These are phyloP conservation scores for Gloeopeniophorella convolvens DNA, from an alignment of 768 basidiomycete genomes.

Conservation along the genomic window DNA sequence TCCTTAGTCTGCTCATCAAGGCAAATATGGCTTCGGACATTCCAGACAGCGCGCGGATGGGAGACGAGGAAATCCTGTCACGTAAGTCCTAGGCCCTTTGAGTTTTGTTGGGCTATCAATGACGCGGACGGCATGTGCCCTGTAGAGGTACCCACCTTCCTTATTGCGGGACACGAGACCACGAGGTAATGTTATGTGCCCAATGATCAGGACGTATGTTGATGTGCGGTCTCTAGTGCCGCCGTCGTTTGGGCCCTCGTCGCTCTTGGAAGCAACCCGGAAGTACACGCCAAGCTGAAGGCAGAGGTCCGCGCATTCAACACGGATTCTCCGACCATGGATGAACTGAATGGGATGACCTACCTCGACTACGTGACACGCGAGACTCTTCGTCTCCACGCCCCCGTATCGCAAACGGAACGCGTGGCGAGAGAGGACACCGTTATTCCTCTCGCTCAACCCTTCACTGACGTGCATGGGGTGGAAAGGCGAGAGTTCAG, in stretches of 20 bases:
- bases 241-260: slow-evolving; percentile 54
- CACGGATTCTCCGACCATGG: slow-evolving; percentile 60
- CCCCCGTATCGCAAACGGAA: slow-evolving; percentile 15
- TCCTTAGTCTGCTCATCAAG: slow-evolving; percentile 52
- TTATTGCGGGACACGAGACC: slow-evolving; percentile 56
- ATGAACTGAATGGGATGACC: slow-evolving; percentile 55
- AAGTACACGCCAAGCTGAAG: slow-evolving; percentile 49
- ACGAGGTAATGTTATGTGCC: slow-evolving; percentile 33
- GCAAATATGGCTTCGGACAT: slow-evolving; percentile 62
- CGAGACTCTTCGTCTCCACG: slow-evolving; percentile 14
- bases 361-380: slow-evolving; percentile 43
- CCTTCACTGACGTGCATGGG: slow-evolving; percentile 20
- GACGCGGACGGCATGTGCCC: neutral
- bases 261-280: slow-evolving; percentile 41
- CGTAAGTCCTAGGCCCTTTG: slow-evolving; percentile 32
- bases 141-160: slow-evolving; percentile 54
- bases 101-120: neutral
- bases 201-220: neutral
- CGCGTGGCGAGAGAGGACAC: slow-evolving; percentile 17
- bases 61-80: slow-evolving; percentile 54
- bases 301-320: slow-evolving; percentile 46
- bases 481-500: slow-evolving; percentile 13
- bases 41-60: slow-evolving; percentile 46
- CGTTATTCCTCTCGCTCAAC: slow-evolving; percentile 15
- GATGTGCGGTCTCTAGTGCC: slow-evolving; percentile 22